Evolutionary conservation across 345 rosid species (phyloP), one percentile per base, ranked within the genome.

Genomic region (rapeseed (Brassica napus)): DNA sequence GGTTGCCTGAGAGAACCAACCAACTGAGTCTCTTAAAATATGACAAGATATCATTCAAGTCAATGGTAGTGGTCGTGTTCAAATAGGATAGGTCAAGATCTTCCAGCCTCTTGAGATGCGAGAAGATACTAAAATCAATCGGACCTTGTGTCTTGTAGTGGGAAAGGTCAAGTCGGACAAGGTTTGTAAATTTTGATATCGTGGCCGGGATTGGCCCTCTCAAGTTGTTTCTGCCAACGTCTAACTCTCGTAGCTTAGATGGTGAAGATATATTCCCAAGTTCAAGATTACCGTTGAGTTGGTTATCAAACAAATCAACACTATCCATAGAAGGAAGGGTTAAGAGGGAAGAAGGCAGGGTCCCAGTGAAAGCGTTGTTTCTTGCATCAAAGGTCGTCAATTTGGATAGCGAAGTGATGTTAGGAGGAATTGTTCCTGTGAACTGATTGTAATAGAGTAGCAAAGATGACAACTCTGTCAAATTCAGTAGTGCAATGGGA

Each of bases 401-500:
- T 0, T n/a, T 52, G 54, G 15, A 44, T 44, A 44, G 15, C 1
- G 54, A 44, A 44, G 15, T 44, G 54, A 44, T 12, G 54, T 44
- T 44, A 7, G 1, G 55, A 49, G 55, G 18, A 49, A 49, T 49
- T n/a, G 8, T 49, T 1, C 55, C 55, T 49, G 18, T 49, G 55
- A 49, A 49, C 55, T 14, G 18, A 49, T 49, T 49, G 2, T 6
- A 0, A 1, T 0, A 0, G 24, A 15, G 23, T 15, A 0, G 0
- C 7, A 54, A 15, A 54, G 0, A 1, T 54, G 59, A 54, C 59
- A 54, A 54, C 11, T 7, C 0, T 16, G 23, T 54, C 59, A 54
- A 2, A 54, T 54, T 54, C 10, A 54, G 59, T 15, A 54, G 59
- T 16, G 24, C 59, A 54, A 54, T 16, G 24, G 59, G 59, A 23